Evolutionary conservation across 2,329 filamentous ascomycete species (phyloP).

Genomic region (Diaporthe eres): DNA sequence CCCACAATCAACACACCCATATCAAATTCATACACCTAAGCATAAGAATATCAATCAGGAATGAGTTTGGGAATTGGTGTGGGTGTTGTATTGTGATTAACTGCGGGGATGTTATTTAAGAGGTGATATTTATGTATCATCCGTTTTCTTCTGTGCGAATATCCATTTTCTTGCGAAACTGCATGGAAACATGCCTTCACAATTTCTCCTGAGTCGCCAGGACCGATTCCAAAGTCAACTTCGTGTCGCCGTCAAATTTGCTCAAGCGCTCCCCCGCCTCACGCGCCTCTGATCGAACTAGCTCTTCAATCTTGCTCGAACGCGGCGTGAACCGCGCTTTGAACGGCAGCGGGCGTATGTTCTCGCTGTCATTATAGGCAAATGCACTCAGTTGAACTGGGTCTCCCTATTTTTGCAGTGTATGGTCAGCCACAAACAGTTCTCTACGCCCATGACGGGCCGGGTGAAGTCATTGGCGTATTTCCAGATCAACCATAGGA

Average conservation of each 20-base stretch:
- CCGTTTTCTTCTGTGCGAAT: too few relatives aligned
- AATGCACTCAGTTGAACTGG: constrained; percentile 2
- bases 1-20: too few relatives aligned
- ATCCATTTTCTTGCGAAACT: neutral
- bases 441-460: neutral
- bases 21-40: too few relatives aligned
- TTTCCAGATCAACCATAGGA: neutral
- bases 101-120: too few relatives aligned
- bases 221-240: constrained; percentile 23
- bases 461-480: neutral
- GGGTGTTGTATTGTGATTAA: too few relatives aligned
- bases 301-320: constrained; percentile 9
- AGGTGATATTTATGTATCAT: too few relatives aligned
- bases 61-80: too few relatives aligned
- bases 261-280: constrained; percentile 20
- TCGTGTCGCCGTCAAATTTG: constrained; percentile 21
- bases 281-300: constrained; percentile 26
- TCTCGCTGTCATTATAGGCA: constrained; percentile 1
- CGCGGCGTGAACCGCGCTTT: constrained; percentile 35
- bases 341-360: neutral
- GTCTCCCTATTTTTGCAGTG: neutral
- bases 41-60: too few relatives aligned
- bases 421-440: neutral
- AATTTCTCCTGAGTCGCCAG: neutral
- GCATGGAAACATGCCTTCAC: neutral